Percentiles rank a stretch among this genome's conserved stretches.
These are phyloP conservation scores for Magnusiomyces paraingens DNA, from an alignment of 1,139 yeast species.

Conservation along the genomic window DNA sequence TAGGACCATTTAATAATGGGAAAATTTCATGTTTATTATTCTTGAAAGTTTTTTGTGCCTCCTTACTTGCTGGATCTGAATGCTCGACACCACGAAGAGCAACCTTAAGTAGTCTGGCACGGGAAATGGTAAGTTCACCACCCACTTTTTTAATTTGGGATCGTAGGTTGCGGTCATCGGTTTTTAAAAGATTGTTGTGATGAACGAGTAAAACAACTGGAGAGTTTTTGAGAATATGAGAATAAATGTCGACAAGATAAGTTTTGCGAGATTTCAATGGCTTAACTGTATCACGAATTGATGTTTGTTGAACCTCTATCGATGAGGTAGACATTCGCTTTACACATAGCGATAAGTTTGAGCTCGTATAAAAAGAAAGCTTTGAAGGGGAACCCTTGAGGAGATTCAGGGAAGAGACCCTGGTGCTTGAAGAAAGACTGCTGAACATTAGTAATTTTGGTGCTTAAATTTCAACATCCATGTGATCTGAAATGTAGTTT, in stretches of 20 bases:
- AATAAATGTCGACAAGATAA: slow-evolving; percentile 71
- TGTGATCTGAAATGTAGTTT: too few relatives aligned
- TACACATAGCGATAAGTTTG: slow-evolving; percentile 14
- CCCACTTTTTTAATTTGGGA: slow-evolving; percentile 56
- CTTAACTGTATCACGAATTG: slow-evolving; percentile 14
- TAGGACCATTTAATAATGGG: slow-evolving; percentile 73
- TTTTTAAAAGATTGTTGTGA: slow-evolving; percentile 69
- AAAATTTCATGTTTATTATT: slow-evolving; percentile 58
- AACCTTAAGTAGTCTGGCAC: slow-evolving; percentile 64
- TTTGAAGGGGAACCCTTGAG: too few relatives aligned
- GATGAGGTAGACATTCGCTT: not conserved
- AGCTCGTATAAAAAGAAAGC: too few relatives aligned
- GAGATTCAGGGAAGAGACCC: too few relatives aligned
- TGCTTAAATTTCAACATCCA: too few relatives aligned
- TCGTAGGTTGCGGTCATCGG: slow-evolving; percentile 61
- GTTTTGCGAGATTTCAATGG: slow-evolving; percentile 53
- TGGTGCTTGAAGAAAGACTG: too few relatives aligned
- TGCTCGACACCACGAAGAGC: slow-evolving; percentile 66
- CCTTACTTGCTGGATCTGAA: slow-evolving; percentile 67
- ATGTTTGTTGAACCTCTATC: slow-evolving; percentile 2
- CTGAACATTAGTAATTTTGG: too few relatives aligned
- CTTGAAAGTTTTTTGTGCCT: slow-evolving; percentile 31
- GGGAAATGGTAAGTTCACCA: slow-evolving; percentile 58
- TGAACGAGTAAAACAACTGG: slow-evolving; percentile 71
- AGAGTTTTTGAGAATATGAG: slow-evolving; percentile 58